Conservation (phyloP, 2,329 filamentous ascomycete genomes). For the Alternaria sp. region DNA sequence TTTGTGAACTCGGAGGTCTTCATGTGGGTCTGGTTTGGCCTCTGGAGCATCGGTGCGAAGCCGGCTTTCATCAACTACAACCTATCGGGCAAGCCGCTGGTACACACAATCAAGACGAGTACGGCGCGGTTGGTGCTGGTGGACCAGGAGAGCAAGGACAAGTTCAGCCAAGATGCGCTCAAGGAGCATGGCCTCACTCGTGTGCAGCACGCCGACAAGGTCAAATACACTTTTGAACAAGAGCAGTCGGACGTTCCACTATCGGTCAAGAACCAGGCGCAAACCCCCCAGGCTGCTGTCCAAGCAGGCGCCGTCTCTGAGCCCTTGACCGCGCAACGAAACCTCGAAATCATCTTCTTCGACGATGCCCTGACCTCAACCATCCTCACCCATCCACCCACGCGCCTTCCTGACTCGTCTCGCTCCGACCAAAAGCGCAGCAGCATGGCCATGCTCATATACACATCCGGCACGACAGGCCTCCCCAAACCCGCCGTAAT, state of each 20-base stretch:
- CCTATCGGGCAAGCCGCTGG: constrained; percentile 45
- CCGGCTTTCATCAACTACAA: constrained; percentile 54
- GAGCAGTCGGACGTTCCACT: constrained; percentile 30
- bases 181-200: constrained; percentile 41
- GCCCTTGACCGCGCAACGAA: constrained; percentile 23
- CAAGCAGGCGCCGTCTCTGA: constrained; percentile 18
- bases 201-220: constrained; percentile 16
- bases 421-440: constrained; percentile 35
- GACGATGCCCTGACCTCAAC: constrained; percentile 36
- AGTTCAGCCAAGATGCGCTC: constrained; percentile 40
- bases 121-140: constrained; percentile 66
- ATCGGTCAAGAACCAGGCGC: constrained; percentile 31
- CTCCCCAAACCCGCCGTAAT: constrained; percentile 49
- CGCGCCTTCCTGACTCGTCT: constrained; percentile 40
- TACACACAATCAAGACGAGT: constrained; percentile 66
- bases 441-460: constrained; percentile 51
- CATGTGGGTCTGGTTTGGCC: constrained; percentile 50
- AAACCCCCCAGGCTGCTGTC: constrained; percentile 16
- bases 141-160: constrained; percentile 59
- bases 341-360: constrained; percentile 45
- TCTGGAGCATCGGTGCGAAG: constrained; percentile 51
- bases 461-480: constrained; percentile 51
- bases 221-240: constrained; percentile 36
- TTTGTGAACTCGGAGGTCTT: constrained; percentile 50
- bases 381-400: constrained; percentile 40